Base-by-base conservation (phyloP, 2,329 filamentous ascomycete genomes). In the Paraconiothyrium brasiliense region DNA sequence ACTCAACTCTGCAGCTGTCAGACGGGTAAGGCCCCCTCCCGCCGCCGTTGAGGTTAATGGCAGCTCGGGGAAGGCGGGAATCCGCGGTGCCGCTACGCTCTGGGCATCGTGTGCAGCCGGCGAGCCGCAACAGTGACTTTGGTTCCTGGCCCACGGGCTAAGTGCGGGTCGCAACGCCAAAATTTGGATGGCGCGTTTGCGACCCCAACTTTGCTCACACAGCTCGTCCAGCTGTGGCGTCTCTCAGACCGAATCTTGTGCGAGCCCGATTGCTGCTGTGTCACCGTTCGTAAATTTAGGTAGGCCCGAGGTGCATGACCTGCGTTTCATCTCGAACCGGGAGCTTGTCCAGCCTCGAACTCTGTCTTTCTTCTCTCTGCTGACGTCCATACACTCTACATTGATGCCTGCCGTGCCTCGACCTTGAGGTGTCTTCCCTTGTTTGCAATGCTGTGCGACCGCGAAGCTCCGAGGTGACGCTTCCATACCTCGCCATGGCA, bases 401-500 rank as follows among this genome's bases (percentile, higher is more conserved):
- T 46, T 46, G 44, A 56, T 49, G 43, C 24, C 35, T 20, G 46
- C 34, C 37, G 32, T 61, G 54, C 46, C 59, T 57, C 57, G 32
- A 54, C 22, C 27, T 47, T 61, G 20, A 39, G 20, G 35, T 47
- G 27, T 39, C 27, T 30, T 37, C n/a, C 24, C 49, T 32, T 22
- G 30, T 44, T 51, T 62, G 61, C 58, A 11, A 64, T 64, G 62
- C 62, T 57, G 51, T 61, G 48, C 62, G 48, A 61, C 62, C 35
- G 30, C 10, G n/a, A 44, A 14, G 37, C 54, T 37, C 30, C 24
- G 50, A 54, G 35, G 50, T 51, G 39, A 41, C 56, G 34, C 37
- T 37, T 34, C 24, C 43, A 54, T 39, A 24, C 51, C 32, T 51
- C 37, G 39, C 35, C 24, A 70, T 70, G 68, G 68, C 68, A 32